Evolutionary conservation across 2,329 filamentous ascomycete species (phyloP), one percentile per base, ranked within the genome.

Genomic region (Paraconiothyrium brasiliense): DNA sequence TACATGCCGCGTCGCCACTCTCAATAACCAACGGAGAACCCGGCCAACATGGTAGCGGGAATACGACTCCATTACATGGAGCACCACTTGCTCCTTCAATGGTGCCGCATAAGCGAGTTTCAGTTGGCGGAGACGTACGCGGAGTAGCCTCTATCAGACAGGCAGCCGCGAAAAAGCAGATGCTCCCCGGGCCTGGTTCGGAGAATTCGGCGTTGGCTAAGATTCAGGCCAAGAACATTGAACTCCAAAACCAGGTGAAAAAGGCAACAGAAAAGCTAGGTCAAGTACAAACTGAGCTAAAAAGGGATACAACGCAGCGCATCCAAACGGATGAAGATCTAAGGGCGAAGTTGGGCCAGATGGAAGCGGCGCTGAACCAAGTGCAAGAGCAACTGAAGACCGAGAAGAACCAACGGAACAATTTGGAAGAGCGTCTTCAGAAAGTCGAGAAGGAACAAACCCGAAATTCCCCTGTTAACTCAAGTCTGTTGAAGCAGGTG

Each of bases 81-180:
- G 54, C 54, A 22, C 41, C 54, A 47, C 41, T 20, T 39, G 54
- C 54, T 14, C 54, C 54, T n/a, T 22, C 54, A 20, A 56, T 56
- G 43, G 54, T 56, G 14, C 35, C 35, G 20, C 22, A 41, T 4
- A 54, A 41, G 22, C 35, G 50, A 3, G 8, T 34, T 30, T 3
- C 37, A 6, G 35, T 11, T 34, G 9, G 8, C 30, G 47, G 47
- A 54, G 9, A 13, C 22, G 13, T 3, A 22, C 35, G 35, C 11
- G 30, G 50, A 7, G 50, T 55, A n/a, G 52, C 52, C 22, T 55
- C 52, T 14, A 44, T 44, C 20, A 27, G 52, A 27, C 20, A 54
- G 24, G 24, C 37, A 11, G 24, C 39, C 10, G 1, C n/a, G 8
- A 55, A 44, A n/a, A 55, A 55, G 24, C 39, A 34, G 22, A 34